Conservation (phyloP, 106 monocot genomes). For the Dioscorea dumetorum region DNA sequence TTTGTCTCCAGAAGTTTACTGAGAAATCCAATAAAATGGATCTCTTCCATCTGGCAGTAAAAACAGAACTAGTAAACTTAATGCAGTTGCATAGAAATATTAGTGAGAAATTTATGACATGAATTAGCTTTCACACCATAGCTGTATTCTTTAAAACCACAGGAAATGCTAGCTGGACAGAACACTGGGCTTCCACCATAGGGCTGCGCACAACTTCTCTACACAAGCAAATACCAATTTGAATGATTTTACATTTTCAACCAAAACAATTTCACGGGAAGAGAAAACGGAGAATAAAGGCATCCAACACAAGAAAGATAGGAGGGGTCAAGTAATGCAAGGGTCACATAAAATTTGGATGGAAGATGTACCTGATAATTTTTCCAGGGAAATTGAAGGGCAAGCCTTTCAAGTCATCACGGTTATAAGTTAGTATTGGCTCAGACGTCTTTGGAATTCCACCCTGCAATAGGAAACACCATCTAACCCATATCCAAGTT, state of each 20-base stretch:
- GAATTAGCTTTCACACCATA: constrained; percentile 39
- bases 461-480: constrained; percentile 49
- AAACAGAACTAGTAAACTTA: too few species aligned
- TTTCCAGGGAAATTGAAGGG: constrained; percentile 90
- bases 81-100: too few species aligned
- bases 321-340: too few species aligned
- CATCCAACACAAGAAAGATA: too few species aligned
- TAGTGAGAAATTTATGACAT: not conserved
- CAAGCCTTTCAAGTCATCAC: constrained; percentile 90
- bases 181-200: constrained; percentile 99
- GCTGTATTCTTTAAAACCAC: constrained; percentile 71
- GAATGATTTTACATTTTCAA: too few species aligned
- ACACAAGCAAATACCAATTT: constrained; percentile 11
- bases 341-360: not conserved
- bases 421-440: constrained; percentile 55
- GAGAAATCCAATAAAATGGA: constrained; percentile 90
- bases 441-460: constrained; percentile 78
- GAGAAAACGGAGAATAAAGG: too few species aligned
- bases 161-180: constrained; percentile 97
- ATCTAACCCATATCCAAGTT: not conserved
- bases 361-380: constrained; percentile 51
- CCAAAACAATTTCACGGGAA: too few species aligned
- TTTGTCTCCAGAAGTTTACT: constrained; percentile 96
- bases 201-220: constrained; percentile 93
- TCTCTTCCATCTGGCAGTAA: constrained; percentile 74